Evolutionary conservation across 306 rosid genomes (phyloP), one percentile per base, ranked within the genome.

Genomic region (Comarum palustre): DNA sequence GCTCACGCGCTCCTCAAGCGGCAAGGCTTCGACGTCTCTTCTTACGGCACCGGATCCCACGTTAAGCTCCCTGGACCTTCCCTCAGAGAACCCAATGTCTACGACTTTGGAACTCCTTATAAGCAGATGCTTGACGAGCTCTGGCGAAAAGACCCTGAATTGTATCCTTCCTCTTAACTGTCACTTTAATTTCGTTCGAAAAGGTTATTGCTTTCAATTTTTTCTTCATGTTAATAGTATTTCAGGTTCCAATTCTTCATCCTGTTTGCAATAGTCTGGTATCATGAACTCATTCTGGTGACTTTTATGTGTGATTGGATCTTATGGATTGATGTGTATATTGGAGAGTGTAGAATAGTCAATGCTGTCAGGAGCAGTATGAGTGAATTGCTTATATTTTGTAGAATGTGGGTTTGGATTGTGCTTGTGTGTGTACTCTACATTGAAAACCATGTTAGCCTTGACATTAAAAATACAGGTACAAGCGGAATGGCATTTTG

Each of bases 11-110:
- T 94, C 45, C 86, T 94, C 72, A 89, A 91, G 82, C 80, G 84
- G 22, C 88, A 94, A 25, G 97, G 97, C 59, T 94, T 88, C 79
- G 96, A 94, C 8, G 99, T 94, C 24, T 80, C 80, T 15, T 91
- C 97, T 2, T 94, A 94, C 73, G 99, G 99, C 20, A 91, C 99
- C 0, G 95, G 96, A 45, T 72, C 96, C 67, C 97, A 94, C 70
- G 97, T 94, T 67, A 94, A 94, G 89, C 98, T 94, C 78, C 97
- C 97, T 38, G 98, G 97, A 10, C 97, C 99, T 24, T 91, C 97
- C 68, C 91, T 94, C 73, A 83, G 99, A 77, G 97, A 91, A 62
- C 99, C 97, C 81, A 94, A 94, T 43, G 89, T 94, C 75, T 94
- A 94, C 82, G 99, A 91, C 14, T 91, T 94, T 48, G 96, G 99